Evolutionary conservation across 2,329 filamentous ascomycete genomes (phyloP).

Genomic region (Claviceps maximensis): DNA sequence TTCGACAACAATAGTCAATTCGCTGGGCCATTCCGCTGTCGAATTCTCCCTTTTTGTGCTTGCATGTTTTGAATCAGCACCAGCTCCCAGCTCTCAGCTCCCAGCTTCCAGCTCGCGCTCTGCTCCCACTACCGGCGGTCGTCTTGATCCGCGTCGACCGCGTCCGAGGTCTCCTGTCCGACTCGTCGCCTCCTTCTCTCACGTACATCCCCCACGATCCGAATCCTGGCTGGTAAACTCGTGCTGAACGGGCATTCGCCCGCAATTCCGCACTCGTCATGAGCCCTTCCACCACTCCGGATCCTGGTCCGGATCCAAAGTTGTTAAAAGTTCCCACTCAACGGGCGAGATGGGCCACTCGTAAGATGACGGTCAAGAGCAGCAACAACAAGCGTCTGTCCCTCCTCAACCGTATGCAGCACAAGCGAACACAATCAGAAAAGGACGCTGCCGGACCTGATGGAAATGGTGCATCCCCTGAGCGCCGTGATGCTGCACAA

Average conservation of each 20-base stretch:
- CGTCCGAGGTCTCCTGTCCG: slow-evolving; percentile 1
- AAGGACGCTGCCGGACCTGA: slow-evolving; percentile 45
- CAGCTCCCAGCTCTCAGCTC: not conserved
- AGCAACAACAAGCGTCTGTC: slow-evolving; percentile 69
- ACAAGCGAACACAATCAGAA: slow-evolving; percentile 49
- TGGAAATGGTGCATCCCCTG: slow-evolving; percentile 15
- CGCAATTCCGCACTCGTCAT: slow-evolving; percentile 22
- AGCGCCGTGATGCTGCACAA: slow-evolving; percentile 16
- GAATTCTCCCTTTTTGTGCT: not conserved
- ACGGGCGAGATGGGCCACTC: slow-evolving; percentile 91
- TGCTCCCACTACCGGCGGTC: not conserved
- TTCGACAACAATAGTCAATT: not conserved
- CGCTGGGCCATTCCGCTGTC: not conserved
- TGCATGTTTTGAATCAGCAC: not conserved
- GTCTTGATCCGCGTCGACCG: slow-evolving; percentile 4
- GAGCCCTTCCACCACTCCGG: slow-evolving; percentile 17
- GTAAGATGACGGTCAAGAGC: slow-evolving; percentile 63
- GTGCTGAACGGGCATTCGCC: slow-evolving; percentile 26
- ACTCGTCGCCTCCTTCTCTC: not conserved
- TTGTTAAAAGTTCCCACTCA: slow-evolving; percentile 36
- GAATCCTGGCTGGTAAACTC: slow-evolving; percentile 23
- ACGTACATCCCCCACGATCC: slow-evolving; percentile 4
- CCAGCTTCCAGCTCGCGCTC: too few relatives aligned
- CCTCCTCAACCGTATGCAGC: slow-evolving; percentile 63
- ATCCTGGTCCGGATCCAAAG: slow-evolving; percentile 13